Percentiles rank a stretch among this genome's conserved stretches.
These are phyloP conservation scores for Fagus sylvatica DNA, from an alignment of 306 rosid species.

Conservation along the genomic window DNA sequence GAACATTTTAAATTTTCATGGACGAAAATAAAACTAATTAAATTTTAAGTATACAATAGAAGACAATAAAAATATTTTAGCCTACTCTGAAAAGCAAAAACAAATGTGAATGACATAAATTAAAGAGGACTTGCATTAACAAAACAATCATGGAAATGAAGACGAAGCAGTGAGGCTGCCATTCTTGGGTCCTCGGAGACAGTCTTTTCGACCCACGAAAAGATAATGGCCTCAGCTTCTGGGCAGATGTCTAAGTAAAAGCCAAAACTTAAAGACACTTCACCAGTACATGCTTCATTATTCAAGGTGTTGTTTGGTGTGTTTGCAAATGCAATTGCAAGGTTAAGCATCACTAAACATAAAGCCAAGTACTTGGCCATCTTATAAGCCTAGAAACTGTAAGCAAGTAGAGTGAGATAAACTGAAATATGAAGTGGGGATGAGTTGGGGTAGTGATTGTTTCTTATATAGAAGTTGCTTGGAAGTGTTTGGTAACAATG, in stretches of 20 bases:
- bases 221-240: conserved; percentile 66
- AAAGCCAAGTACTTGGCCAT: conserved; percentile 32
- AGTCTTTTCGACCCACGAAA: conserved; percentile 56
- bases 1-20: too few relatives aligned
- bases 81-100: not conserved
- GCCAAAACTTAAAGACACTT: conserved; percentile 33
- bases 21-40: too few relatives aligned
- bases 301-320: conserved; percentile 16
- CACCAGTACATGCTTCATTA: conserved; percentile 41
- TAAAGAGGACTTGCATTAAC: conserved; percentile 63
- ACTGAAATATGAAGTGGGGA: not conserved
- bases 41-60: too few relatives aligned
- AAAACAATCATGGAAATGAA: conserved; percentile 90
- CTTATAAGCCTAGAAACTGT: not conserved
- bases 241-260: conserved; percentile 52
- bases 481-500: conserved; percentile 13
- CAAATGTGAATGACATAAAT: not conserved
- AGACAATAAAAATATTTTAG: too few relatives aligned
- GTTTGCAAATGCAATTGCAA: conserved; percentile 34
- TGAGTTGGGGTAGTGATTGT: conserved; percentile 14
- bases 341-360: conserved; percentile 37
- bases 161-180: conserved; percentile 89
- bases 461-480: conserved; percentile 35
- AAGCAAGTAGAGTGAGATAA: not conserved
- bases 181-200: conserved; percentile 62